Base-by-base conservation (phyloP, 2,329 filamentous ascomycete species). In the Aspergillus neotritici region DNA sequence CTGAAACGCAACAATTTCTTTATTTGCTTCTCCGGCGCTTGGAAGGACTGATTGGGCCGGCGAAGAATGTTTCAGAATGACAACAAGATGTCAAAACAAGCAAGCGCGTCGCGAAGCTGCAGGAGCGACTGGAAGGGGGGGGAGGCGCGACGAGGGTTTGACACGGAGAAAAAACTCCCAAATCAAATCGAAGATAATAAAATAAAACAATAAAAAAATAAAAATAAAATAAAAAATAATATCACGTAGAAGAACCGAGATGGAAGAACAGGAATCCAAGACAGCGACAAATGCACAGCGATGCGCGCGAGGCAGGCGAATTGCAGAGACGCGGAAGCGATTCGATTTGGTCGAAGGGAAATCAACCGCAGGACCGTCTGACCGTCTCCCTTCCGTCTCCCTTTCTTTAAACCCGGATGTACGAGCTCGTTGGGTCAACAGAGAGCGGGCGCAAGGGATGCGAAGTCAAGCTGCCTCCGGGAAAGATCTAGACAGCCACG, bases 31-130 rank as follows among this genome's bases (percentile, higher is more conserved):
- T 28, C 38, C 40, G 40, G 44, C 40, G 43, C 46, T 36, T 46
- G 34, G 40, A 5, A 25, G 21, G 46, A 46, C 43, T 47, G 51
- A 50, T 46, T 43, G 31, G 34, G 40, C 40, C 30, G 34, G 44
- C 44, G 44, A 48, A 53, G 58, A 60, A 60, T 62, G 60, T 62
- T 62, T 62, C 58, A 60, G 47, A 44, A 34, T 48, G 49, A 43
- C 43, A 50, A 55, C 54, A 49, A 38, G 43, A 53, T 48, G 55
- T 56, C 43, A 48, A 50, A 48, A 53, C 46, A 51, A 48, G 46
- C 39, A 50, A 39, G 52, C 50, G 47, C 52, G 51, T 48, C 51
- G 53, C 50, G 47, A 56, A 44, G 44, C 42, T 54, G 52, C 51
- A 51, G 51, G 47, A 50, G 44, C 47, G 51, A 49, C 34, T 46